Evolutionary conservation across 2,329 filamentous ascomycete species (phyloP).

Genomic region (Byssochlamys sp.): DNA sequence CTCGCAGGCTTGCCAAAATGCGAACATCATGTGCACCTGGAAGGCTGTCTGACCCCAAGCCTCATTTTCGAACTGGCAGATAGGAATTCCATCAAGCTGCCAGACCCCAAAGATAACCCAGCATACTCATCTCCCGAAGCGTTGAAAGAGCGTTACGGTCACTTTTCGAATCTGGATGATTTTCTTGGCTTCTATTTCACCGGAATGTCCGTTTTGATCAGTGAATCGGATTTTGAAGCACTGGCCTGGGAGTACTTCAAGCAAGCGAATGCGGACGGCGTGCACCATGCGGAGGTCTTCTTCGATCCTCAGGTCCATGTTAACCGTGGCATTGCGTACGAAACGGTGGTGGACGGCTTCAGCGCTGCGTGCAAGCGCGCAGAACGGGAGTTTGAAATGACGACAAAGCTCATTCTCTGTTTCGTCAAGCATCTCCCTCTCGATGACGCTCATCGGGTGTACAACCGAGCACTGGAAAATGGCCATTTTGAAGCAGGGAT

Average conservation of each 20-base stretch:
- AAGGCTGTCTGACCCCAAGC: constrained; percentile 61
- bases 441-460: constrained; percentile 41
- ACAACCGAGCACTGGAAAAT: constrained; percentile 30
- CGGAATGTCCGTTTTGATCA: constrained; percentile 60
- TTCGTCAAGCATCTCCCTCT: constrained; percentile 62
- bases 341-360: constrained; percentile 57
- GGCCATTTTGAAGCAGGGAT: constrained; percentile 40
- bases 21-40: constrained; percentile 73
- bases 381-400: constrained; percentile 53
- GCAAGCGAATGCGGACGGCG: constrained; percentile 53
- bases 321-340: constrained; percentile 52
- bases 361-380: constrained; percentile 51
- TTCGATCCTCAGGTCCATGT: constrained; percentile 73
- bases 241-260: constrained; percentile 64
- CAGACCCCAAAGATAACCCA: constrained; percentile 43
- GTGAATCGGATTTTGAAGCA: constrained; percentile 59
- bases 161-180: constrained; percentile 63
- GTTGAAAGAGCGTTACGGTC: constrained; percentile 54
- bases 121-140: constrained; percentile 53
- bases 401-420: constrained; percentile 59
- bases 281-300: constrained; percentile 67
- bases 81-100: constrained; percentile 56
- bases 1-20: constrained; percentile 63
- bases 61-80: constrained; percentile 61
- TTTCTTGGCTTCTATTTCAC: constrained; percentile 73